These are phyloP conservation scores for Cercospora citrullina DNA, from an alignment of 2,329 filamentous ascomycete species.

Conservation along the genomic window DNA sequence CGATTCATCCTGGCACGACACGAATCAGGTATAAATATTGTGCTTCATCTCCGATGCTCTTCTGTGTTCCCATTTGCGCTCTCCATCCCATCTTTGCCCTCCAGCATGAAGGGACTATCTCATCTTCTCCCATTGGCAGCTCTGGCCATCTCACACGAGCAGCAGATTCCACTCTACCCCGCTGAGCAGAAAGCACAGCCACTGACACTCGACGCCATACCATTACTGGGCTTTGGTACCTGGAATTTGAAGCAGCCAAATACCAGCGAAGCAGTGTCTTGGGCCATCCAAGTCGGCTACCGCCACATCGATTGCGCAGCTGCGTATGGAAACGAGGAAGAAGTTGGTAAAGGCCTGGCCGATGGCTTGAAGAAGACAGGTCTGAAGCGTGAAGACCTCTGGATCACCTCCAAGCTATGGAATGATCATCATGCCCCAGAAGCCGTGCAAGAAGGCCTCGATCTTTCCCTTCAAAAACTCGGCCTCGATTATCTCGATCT, in stretches of 20 bases:
- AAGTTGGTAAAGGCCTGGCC: constrained; percentile 46
- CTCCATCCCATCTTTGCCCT: not conserved
- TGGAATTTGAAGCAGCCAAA: constrained; percentile 41
- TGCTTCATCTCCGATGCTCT: not conserved
- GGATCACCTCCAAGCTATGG: constrained; percentile 41
- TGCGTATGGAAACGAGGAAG: constrained; percentile 47
- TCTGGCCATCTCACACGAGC: constrained; percentile 20
- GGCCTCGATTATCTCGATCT: constrained; percentile 46
- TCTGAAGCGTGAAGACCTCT: constrained; percentile 40
- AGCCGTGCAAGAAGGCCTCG: constrained; percentile 36
- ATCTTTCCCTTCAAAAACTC: constrained; percentile 44
- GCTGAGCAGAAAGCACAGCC: constrained; percentile 18
- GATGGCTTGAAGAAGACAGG: constrained; percentile 39
- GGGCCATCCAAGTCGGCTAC: constrained; percentile 52
- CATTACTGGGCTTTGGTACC: constrained; percentile 42
- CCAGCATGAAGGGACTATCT: constrained; percentile 21
- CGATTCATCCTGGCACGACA: constrained; percentile 7
- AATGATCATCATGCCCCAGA: constrained; percentile 40
- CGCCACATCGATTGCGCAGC: constrained; percentile 55
- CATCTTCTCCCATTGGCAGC: constrained; percentile 31
- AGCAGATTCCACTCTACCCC: constrained; percentile 32
- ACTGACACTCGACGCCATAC: constrained; percentile 35
- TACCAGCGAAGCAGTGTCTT: constrained; percentile 41
- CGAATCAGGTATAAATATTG: not conserved
- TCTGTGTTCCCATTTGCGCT: not conserved